Percentiles rank a stretch among this genome's conserved stretches.
These are phyloP conservation scores for Talaromyces sp. DNA, from an alignment of 2,329 filamentous ascomycete genomes.

Conservation along the genomic window DNA sequence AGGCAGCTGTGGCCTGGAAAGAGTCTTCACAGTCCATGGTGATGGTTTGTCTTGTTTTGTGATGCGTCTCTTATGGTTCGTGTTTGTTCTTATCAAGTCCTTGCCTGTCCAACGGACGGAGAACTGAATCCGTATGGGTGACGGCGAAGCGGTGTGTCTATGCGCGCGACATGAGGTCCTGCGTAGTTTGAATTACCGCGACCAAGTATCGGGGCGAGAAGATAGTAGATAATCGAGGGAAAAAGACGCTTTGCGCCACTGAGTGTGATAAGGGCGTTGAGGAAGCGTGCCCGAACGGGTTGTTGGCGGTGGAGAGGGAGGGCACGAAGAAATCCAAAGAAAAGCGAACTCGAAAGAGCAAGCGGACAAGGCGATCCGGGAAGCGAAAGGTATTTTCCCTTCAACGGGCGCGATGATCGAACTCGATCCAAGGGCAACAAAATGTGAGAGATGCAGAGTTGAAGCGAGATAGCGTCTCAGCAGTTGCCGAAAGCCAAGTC, in stretches of 20 bases:
- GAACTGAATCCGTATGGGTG: neutral
- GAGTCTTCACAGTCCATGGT: conserved; percentile 47
- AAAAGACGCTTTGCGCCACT: neutral
- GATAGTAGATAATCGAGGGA: neutral
- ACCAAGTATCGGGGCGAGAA: conserved; percentile 3
- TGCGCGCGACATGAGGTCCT: conserved; percentile 8
- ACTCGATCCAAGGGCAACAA: neutral
- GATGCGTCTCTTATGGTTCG: no score
- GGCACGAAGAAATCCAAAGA: neutral
- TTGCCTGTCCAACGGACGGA: neutral
- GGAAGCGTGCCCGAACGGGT: neutral
- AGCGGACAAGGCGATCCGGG: neutral
- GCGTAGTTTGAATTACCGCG: neutral
- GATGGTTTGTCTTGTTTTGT: conserved; percentile 13
- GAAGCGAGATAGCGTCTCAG: neutral
- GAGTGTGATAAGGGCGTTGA: neutral
- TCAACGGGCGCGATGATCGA: neutral
- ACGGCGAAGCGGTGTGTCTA: conserved; percentile 4
- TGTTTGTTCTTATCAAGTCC: neutral
- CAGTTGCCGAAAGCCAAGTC: neutral
- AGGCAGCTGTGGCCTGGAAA: conserved; percentile 38
- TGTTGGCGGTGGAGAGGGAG: neutral
- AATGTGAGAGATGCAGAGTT: neutral
- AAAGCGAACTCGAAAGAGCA: neutral
- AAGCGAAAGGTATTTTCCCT: neutral